Evolutionary conservation across 768 basidiomycete genomes (phyloP), one percentile per base, ranked within the genome.

Genomic region (Tricholoma flavovirens): DNA sequence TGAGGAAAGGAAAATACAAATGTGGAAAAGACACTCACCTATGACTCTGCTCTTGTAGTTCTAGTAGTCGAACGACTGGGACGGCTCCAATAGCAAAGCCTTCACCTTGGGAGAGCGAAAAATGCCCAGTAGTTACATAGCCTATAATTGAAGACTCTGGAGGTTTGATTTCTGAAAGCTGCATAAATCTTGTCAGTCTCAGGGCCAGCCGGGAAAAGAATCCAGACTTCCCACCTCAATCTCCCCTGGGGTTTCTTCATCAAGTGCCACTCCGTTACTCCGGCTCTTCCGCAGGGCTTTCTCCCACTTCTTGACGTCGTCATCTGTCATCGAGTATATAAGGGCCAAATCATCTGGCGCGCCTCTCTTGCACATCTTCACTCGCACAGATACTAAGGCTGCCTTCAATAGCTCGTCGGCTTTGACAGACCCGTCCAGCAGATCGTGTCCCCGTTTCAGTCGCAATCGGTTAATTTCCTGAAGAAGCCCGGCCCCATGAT

Each of bases 111-210:
- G 83, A 78, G 7, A 98, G 77, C 1, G 94, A 95, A 66, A 81
- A 88, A 57, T 84, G 85, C 0, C 94, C 95, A 2, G 89, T 86
- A 0, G 93, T 92, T 17, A 93, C 77, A 63, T 89, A 90, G 0
- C 96, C 95, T 52, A 96, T 82, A 22, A 90, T 76, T 3, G 71
- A 65, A 3, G 72, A 66, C 48, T 75, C 65, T 1, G 72, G 62
- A 5, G 83, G 76, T 6, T 71, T 67, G 5, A 68, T 59, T 56
- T 77, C 73, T 11, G 76, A 77, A 3, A 84, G 64, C 85, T 87
- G 56, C 6, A 32, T 21, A 21, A 29, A 17, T 36, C 29, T 30
- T 42, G 35, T 40, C 29, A 38, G 17, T 21, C 32, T 19, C 35
- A 51, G 42, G 38, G 32, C 33, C 24, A 35, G 19, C 26, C n/a